Evolutionary conservation across 208 protist species (phyloP), one percentile per base, ranked within the genome.

Genomic region (Phytomonas serpens): DNA sequence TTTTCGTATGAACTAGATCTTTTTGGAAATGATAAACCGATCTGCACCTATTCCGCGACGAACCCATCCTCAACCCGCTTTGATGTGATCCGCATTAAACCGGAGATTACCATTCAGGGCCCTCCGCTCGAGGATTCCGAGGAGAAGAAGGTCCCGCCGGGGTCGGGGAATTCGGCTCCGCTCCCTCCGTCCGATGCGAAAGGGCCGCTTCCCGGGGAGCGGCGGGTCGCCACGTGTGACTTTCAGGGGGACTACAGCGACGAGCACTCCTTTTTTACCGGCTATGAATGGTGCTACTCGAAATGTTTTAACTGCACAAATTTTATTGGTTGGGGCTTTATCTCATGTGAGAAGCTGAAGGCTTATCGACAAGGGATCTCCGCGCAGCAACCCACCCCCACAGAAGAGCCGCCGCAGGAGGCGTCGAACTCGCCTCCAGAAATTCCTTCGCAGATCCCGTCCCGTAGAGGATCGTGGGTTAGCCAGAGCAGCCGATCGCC

Each of bases 271-370:
- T 95, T 93, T 76, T 95, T 95, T 61, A 4, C 78, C 7, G 88
- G 83, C 38, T 87, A 93, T 67, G 79, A 80, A 63, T 95, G 90
- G 88, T 86, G 81, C 68, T 88, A 77, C 61, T 72, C 69, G 40
- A 30, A 66, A 33, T 95, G 90, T 64, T 37, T 63, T 30, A 84
- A 74, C 62, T 95, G 90, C 68, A 74, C 80, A 4, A 66, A 69
- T 37, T 93, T 93, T 71, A 72, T 95, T 2, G 90, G 90, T 7
- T 95, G 90, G 88, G 87, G 86, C 16, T 95, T 95, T 57, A 71
- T 76, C 11, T 34, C 74, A 5, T 31, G 74, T 13, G 74, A 73
- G 4, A 64, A 77, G 19, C 31, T 81, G 4, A 11, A 47, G 40
- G 40, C 40, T 3, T 11, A 47, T 47, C 40, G 40, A 3, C 7